Evolutionary conservation across 495 filamentous ascomycete genomes (phyloP), one percentile per base, ranked within the genome.

Genomic region (Penicillium chermesinum): DNA sequence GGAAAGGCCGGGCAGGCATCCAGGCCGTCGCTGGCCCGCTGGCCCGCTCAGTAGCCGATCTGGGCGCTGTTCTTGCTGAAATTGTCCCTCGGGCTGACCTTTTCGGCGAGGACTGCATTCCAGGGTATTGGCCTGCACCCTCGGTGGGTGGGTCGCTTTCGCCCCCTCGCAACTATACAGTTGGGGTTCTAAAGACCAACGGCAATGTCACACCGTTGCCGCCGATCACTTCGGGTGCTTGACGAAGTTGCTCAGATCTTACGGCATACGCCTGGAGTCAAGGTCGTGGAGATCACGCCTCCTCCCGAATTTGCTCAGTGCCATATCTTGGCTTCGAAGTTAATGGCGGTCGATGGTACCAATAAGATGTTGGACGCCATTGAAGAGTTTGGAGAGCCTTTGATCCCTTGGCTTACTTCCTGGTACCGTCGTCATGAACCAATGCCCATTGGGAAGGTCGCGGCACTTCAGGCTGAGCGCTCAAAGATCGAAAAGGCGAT

Each of bases 121-220:
- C 78, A 0, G 71, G 73, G 2, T 61, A 57, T 2, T 82, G 79
- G 79, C 61, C 68, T 39, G 54, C 52, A 9, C 59, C 65, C 20
- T 61, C 53, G 7, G 38, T 53, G 0, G 44, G 58, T 0, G 18
- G 27, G 2, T 40, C 56, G 1, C 37, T 54, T 6, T 21, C 49
- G 12, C 38, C 41, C 13, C 52, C 50, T 12, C 57, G 57, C n/a
- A 66, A 69, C 16, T 57, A 76, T 33, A 68, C 68, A 2, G 64
- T 86, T 34, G 83, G 83, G 3, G 62, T 86, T 2, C 62, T 84
- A 2, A 65, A 73, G 8, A 72, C 67, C 4, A 82, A 87, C 48
- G 81, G 79, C 0, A 38, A 83, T 7, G 72, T 77, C 14, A 67
- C 69, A 5, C 83, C 83, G 1, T 64, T 83, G 14, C 83, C 83